phyloP scores from a whole-genome alignment of 768 basidiomycete species.

The Tricholoma terreum region DNA sequence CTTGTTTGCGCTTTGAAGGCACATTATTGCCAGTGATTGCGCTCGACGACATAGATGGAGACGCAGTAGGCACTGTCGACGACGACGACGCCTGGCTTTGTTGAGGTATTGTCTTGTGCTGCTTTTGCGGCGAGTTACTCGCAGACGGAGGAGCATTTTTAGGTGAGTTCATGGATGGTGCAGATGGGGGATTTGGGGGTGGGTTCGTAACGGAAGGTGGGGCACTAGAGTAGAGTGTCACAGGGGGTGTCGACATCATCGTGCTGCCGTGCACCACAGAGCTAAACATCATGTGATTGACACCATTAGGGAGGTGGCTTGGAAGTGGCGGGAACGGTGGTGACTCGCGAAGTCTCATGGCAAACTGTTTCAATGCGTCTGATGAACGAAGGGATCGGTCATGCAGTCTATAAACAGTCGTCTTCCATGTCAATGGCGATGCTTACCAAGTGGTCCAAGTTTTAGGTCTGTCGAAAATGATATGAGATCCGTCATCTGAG shows the following conservation, averaged over 20 bases:
- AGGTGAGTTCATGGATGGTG: slow-evolving; percentile 41
- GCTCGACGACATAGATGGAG: slow-evolving; percentile 29
- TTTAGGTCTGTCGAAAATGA: slow-evolving; percentile 50
- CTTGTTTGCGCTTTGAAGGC: slow-evolving; percentile 56
- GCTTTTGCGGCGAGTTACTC: slow-evolving; percentile 58
- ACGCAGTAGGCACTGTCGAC: slow-evolving; percentile 31
- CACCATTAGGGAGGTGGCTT: slow-evolving; percentile 7
- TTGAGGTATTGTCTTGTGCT: slow-evolving; percentile 54
- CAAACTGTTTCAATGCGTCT: slow-evolving; percentile 43
- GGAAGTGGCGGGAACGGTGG: slow-evolving; percentile 22
- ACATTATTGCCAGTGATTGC: slow-evolving; percentile 47
- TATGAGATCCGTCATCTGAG: slow-evolving; percentile 77
- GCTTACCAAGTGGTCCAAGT: slow-evolving; percentile 66
- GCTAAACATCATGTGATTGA: slow-evolving; percentile 9
- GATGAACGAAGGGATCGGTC: slow-evolving; percentile 10
- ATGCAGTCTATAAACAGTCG: slow-evolving; percentile 1
- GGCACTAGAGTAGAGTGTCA: slow-evolving; percentile 50
- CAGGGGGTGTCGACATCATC: slow-evolving; percentile 27
- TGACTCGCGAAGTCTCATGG: slow-evolving; percentile 36
- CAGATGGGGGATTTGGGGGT: slow-evolving; percentile 22
- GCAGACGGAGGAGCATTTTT: slow-evolving; percentile 51
- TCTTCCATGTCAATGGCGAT: slow-evolving; percentile 13
- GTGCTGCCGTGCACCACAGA: slow-evolving; percentile 18
- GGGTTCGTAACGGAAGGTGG: slow-evolving; percentile 47
- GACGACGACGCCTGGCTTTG: slow-evolving; percentile 25